A percentile compares a stretch with the other conserved stretches of the same genome.
Conservation (phyloP, 2,329 filamentous ascomycete species). For the Sporothrix inflata region DNA sequence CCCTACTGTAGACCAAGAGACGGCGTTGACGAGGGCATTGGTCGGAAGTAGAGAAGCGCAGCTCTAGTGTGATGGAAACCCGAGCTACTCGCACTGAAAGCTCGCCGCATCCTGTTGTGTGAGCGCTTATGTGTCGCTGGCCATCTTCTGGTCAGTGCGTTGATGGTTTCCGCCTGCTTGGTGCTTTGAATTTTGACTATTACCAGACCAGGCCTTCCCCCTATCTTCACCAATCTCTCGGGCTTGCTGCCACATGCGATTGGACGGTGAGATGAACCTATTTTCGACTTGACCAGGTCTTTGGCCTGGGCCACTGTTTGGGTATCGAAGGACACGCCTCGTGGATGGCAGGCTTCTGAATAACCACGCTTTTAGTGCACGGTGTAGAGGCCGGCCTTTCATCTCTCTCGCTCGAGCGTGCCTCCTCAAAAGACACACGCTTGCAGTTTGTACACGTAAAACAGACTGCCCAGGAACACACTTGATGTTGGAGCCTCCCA, state of each 20-base stretch:
- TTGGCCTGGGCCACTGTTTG: neutral
- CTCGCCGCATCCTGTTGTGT: neutral
- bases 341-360: neutral
- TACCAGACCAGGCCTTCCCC: neutral
- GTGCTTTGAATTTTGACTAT: neutral
- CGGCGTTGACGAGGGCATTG: neutral
- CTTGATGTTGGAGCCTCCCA: neutral
- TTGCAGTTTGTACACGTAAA: neutral
- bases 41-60: constrained; percentile 6
- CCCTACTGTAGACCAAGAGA: neutral
- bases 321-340: neutral
- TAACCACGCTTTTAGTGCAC: neutral
- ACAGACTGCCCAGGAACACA: neutral
- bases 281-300: neutral
- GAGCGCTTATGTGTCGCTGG: neutral
- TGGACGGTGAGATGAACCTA: constrained; percentile 12
- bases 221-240: constrained; percentile 6
- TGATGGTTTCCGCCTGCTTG: neutral
- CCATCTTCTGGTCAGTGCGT: constrained; percentile 5
- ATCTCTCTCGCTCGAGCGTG: neutral
- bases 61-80: neutral
- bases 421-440: neutral
- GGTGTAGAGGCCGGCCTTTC: neutral
- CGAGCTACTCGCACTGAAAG: neutral
- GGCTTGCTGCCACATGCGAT: neutral